Evolutionary conservation across 2,329 filamentous ascomycete genomes (phyloP), one percentile per base, ranked within the genome.

Genomic region (Nemania sp.): DNA sequence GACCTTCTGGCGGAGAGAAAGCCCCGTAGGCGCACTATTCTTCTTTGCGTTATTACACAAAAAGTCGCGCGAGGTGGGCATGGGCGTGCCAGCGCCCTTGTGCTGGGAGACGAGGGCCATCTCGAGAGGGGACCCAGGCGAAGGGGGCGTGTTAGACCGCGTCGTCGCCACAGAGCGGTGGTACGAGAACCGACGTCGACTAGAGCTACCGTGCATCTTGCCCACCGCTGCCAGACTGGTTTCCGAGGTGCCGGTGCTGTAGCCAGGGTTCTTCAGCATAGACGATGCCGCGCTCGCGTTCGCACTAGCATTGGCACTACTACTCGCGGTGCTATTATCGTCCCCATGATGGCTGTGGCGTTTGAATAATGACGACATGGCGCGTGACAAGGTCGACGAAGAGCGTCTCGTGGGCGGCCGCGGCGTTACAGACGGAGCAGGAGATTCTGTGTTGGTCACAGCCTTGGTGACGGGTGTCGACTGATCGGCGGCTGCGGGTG

Each of bases 1-100:
- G 46, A 81, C 73, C 14, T 74, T 76, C 17, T 74, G 72, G 36
- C 78, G 77, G 2, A 83, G 60, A 7, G 70, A 74, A 19, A 83
- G 65, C 20, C 79, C 79, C 5, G 81, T 84, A 2, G 75, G 73
- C 5, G 78, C 73, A 14, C 80, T 76, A 52, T 73, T 73, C 69
- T 82, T 84, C 64, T 77, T 78, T 60, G 74, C 75, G 48, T 73
- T 71, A 39, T 68, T 71, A n/a, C 67, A 64, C 19, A 76, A 60
- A 44, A 81, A 79, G 54, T 80, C 78, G 3, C 72, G 70, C 2
- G 73, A 65, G 1, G 66, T 71, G 8, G 80, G 76, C 26, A 79
- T 63, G 12, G 43, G 54, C 3, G 61, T 46, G 37, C 61, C 31
- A 66, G 67, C 64, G 3, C 65, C 60, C 36, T 54, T 61, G 48